Conservation (phyloP, 306 rosid species). For the Arachis hypogaea region DNA sequence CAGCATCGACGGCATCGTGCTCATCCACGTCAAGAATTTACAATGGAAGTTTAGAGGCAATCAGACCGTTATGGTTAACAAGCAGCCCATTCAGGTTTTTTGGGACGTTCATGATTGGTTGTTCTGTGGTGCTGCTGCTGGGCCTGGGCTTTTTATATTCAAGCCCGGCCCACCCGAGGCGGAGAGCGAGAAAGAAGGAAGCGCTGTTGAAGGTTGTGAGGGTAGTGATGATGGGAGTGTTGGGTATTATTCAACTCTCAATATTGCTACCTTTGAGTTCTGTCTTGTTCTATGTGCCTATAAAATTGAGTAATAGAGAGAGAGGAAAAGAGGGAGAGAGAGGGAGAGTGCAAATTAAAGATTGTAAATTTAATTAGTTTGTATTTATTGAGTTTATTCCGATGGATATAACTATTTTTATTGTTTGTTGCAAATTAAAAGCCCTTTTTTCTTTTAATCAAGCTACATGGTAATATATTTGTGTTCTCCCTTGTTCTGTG, state of each 20-base stretch:
- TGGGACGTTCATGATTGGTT: conserved; percentile 99
- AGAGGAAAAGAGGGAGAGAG: neutral
- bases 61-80: conserved; percentile 73
- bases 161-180: conserved; percentile 69
- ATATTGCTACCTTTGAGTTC: conserved; percentile 54
- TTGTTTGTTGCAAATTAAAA: no score
- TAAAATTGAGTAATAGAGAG: conserved; percentile 60
- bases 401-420: no score
- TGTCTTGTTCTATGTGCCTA: conserved; percentile 79
- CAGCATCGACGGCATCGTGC: conserved; percentile 78
- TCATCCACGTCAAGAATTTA: conserved; percentile 80
- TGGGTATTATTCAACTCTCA: conserved; percentile 55
- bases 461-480: no score
- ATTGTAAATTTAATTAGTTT: no score
- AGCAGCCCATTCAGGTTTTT: conserved; percentile 74
- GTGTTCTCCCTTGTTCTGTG: no score
- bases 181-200: conserved; percentile 66
- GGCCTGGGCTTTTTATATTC: conserved; percentile 82
- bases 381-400: no score
- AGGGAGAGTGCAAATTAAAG: no score
- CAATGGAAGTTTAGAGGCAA: conserved; percentile 97
- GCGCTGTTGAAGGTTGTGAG: conserved; percentile 48
- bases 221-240: conserved; percentile 64
- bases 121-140: conserved; percentile 61
- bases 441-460: no score